phyloP scores from a whole-genome alignment of 1,284 basidiomycete genomes.

The Ceratobasidium sp. region DNA sequence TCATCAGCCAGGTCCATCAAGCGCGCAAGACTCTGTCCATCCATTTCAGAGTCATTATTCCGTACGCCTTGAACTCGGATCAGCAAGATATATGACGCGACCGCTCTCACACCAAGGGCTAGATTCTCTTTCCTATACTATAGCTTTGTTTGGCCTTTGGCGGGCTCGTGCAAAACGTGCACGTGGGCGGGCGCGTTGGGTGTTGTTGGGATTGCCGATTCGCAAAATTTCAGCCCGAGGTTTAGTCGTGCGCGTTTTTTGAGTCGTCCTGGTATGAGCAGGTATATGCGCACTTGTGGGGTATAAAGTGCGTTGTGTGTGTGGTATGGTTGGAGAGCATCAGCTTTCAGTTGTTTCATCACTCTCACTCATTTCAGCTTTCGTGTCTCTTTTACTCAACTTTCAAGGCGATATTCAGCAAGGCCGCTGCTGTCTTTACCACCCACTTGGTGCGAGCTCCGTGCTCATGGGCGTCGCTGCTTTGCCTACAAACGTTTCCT shows the following conservation, averaged over 20 bases:
- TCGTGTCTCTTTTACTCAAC: not conserved
- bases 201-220: not conserved
- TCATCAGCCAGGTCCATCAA: no score
- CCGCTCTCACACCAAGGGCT: no score
- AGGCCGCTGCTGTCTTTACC: conserved; percentile 14
- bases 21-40: no score
- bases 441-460: conserved; percentile 26
- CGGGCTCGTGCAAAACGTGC: conserved; percentile 10
- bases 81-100: no score
- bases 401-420: conserved; percentile 14
- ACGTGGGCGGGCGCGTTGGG: conserved; percentile 6
- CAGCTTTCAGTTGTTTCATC: conserved; percentile 3
- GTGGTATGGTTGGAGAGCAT: not conserved
- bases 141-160: no score
- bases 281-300: conserved; percentile 4
- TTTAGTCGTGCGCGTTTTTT: not conserved
- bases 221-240: not conserved
- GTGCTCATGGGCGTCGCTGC: conserved; percentile 32
- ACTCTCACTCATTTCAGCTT: not conserved
- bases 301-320: conserved; percentile 3
- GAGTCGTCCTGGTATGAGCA: not conserved
- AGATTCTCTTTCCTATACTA: no score
- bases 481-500: conserved; percentile 19
- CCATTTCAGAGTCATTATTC: no score
- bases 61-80: no score